These are phyloP conservation scores for Pseudonitzschia pungens DNA, from an alignment of 108 stramenopile species.

Conservation along the genomic window DNA sequence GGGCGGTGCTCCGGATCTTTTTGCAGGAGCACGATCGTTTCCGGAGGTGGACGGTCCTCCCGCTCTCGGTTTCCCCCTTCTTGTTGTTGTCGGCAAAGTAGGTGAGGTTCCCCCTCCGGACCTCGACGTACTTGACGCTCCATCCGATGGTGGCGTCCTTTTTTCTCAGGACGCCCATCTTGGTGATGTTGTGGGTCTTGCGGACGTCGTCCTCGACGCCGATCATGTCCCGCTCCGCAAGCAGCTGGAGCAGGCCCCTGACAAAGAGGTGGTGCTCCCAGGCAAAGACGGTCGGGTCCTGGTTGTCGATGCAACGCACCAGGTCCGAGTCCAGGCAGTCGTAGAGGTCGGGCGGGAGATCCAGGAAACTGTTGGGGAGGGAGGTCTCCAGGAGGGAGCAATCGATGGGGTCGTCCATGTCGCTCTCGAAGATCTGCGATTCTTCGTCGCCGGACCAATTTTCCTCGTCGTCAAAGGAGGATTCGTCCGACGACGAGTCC, in stretches of 20 bases:
- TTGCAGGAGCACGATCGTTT: constrained; percentile 50
- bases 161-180: constrained; percentile 71
- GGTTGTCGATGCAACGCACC: constrained; percentile 19
- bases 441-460: constrained; percentile 9
- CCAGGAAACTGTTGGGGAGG: constrained; percentile 36
- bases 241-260: constrained; percentile 57
- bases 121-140: constrained; percentile 76
- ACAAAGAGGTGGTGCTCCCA: constrained; percentile 71
- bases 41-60: constrained; percentile 64
- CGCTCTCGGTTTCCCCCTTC: constrained; percentile 20
- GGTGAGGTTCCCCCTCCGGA: constrained; percentile 66
- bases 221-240: constrained; percentile 65
- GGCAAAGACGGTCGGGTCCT: constrained; percentile 43
- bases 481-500: constrained; percentile 26
- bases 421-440: constrained; percentile 16
- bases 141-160: constrained; percentile 55
- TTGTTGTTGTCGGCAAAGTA: constrained; percentile 50
- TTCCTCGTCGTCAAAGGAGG: constrained; percentile 26
- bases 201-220: constrained; percentile 48
- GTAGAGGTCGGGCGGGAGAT: constrained; percentile 32
- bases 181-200: constrained; percentile 50
- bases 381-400: constrained; percentile 12
- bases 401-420: constrained; percentile 20
- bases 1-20: constrained; percentile 6
- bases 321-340: constrained; percentile 39